Evolutionary conservation across 176 grass and related monocot genomes (phyloP).

Genomic region (Zoysia japonica): DNA sequence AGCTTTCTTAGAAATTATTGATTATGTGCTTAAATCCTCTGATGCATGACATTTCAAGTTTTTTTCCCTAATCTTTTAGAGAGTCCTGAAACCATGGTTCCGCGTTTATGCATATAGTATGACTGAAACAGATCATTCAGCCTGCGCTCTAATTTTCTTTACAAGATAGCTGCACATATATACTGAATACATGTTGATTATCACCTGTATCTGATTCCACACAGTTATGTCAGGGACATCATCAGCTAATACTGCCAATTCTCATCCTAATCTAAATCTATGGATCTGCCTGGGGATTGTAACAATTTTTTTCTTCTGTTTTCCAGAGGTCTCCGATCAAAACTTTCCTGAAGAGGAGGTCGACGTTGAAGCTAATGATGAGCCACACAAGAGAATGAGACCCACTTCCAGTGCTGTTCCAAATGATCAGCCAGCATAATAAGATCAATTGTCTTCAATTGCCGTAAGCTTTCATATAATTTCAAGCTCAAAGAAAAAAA

Average conservation of each 20-base stretch:
- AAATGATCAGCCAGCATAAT: slow-evolving; percentile 35
- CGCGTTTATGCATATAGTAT: neutral
- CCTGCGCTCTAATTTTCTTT: neutral
- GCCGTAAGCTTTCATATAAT: neutral
- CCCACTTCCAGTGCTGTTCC: neutral
- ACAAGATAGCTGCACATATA: too few relatives aligned
- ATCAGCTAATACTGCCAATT: neutral
- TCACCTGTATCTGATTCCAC: too few relatives aligned
- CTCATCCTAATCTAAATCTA: slow-evolving; percentile 25
- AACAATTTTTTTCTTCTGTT: slow-evolving; percentile 22
- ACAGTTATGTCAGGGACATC: neutral
- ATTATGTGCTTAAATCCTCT: too few relatives aligned
- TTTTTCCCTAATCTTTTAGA: neutral
- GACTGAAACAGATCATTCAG: slow-evolving; percentile 11
- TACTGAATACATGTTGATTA: neutral
- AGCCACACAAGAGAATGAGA: slow-evolving; percentile 51
- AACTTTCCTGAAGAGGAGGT: slow-evolving; percentile 64
- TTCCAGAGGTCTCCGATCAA: slow-evolving; percentile 78
- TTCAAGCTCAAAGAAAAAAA: neutral
- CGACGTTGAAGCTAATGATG: slow-evolving; percentile 30
- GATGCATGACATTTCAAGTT: neutral
- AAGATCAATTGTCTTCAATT: neutral
- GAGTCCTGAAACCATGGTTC: neutral
- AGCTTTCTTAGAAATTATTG: too few relatives aligned
- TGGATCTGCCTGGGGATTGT: neutral